phyloP scores from a whole-genome alignment of 192 early-diverging fungal species.

The Podila clonocystis region DNA sequence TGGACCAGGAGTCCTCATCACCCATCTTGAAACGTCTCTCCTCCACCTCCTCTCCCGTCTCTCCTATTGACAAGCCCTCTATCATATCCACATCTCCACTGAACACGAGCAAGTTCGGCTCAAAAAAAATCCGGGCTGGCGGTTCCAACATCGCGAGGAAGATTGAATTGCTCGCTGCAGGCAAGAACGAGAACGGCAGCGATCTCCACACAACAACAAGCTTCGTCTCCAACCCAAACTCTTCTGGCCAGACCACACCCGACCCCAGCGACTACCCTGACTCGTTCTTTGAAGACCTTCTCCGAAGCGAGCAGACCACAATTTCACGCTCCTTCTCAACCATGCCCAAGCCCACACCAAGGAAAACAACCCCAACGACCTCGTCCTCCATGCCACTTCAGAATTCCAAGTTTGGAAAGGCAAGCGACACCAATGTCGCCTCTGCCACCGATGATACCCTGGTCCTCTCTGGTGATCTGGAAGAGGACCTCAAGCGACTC shows the following conservation, averaged over 20 bases:
- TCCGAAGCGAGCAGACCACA: constrained; percentile 30
- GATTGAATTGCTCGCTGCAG: constrained; percentile 37
- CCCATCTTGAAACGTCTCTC: not conserved
- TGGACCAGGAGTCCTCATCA: constrained; percentile 4
- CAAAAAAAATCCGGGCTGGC: constrained; percentile 27
- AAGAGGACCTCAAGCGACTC: constrained; percentile 37
- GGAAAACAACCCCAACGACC: constrained; percentile 1
- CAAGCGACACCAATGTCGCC: not conserved
- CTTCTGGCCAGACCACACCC: constrained; percentile 18
- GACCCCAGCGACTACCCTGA: constrained; percentile 40
- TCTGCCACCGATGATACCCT: constrained; percentile 8
- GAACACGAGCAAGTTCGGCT: constrained; percentile 21
- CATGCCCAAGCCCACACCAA: constrained; percentile 19
- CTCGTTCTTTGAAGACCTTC: constrained; percentile 43
- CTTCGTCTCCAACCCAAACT: not conserved
- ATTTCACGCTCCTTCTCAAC: constrained; percentile 29
- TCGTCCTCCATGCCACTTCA: constrained; percentile 13
- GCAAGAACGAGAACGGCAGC: constrained; percentile 47
- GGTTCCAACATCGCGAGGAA: constrained; percentile 41
- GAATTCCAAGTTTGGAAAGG: not conserved
- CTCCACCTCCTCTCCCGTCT: not conserved
- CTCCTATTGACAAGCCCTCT: not conserved
- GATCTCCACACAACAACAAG: constrained; percentile 28
- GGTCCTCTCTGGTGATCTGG: constrained; percentile 30
- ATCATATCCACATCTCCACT: not conserved